phyloP scores from a whole-genome alignment of 768 basidiomycete species.

The Thelephora aurantiotincta region DNA sequence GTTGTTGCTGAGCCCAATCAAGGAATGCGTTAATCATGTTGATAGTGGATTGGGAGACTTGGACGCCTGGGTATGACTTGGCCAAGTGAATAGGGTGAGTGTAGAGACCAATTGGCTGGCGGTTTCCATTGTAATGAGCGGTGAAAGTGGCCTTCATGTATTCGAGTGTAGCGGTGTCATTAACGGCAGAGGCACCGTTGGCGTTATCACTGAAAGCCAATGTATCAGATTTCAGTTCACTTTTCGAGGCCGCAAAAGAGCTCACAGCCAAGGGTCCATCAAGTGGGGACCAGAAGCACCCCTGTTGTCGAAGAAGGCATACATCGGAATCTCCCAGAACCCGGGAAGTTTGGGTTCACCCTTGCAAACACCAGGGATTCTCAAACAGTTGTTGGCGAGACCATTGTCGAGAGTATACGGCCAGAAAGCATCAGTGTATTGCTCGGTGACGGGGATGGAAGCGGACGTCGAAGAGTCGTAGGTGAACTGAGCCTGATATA shows the following conservation, averaged over 20 bases:
- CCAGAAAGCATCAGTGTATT: slow-evolving; percentile 65
- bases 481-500: slow-evolving; percentile 42
- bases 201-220: slow-evolving; percentile 29
- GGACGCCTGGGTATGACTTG: slow-evolving; percentile 45
- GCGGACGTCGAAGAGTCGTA: slow-evolving; percentile 58
- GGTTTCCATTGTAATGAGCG: slow-evolving; percentile 57
- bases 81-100: slow-evolving; percentile 72
- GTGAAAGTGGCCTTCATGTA: slow-evolving; percentile 69
- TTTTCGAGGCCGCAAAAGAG: slow-evolving; percentile 1
- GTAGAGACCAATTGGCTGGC: slow-evolving; percentile 71
- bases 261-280: slow-evolving; percentile 78
- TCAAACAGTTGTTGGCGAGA: slow-evolving; percentile 64
- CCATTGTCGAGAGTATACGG: slow-evolving; percentile 74
- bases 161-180: slow-evolving; percentile 48
- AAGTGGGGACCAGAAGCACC: slow-evolving; percentile 47
- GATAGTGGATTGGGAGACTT: slow-evolving; percentile 37
- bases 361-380: slow-evolving; percentile 39
- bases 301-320: slow-evolving; percentile 51
- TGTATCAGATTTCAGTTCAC: background rate
- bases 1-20: slow-evolving; percentile 67
- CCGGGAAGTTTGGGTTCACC: slow-evolving; percentile 63
- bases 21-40: slow-evolving; percentile 68
- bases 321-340: slow-evolving; percentile 82
- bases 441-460: slow-evolving; percentile 50
- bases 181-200: slow-evolving; percentile 32